Evolutionary conservation across 139 green algal species (phyloP).

Genomic region (Trebouxia sp.): DNA sequence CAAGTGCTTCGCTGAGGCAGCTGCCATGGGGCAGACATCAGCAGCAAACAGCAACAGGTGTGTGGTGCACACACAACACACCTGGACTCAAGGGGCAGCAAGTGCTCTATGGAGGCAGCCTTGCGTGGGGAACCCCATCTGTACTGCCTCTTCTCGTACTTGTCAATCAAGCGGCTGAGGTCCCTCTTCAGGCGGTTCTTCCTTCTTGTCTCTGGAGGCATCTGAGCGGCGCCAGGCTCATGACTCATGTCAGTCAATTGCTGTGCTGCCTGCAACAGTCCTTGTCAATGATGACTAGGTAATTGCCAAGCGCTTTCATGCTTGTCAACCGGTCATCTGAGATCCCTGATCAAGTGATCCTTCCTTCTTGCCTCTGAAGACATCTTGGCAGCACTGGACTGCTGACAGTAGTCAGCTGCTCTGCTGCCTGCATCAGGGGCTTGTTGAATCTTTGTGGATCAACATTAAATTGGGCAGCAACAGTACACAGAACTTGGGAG

Average conservation of each 20-base stretch:
- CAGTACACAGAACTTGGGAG: no score
- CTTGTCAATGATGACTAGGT: neutral
- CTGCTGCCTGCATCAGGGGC: no score
- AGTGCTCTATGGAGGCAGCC: neutral
- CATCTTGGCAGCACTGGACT: no score
- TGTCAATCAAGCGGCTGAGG: conserved; percentile 31
- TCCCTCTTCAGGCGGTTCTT: conserved; percentile 27
- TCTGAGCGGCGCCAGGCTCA: neutral
- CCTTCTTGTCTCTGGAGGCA: neutral
- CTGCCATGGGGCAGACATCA: neutral
- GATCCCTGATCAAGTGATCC: no score
- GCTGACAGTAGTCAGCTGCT: no score
- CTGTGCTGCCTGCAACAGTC: neutral
- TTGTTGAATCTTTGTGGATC: no score
- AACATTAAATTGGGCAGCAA: no score
- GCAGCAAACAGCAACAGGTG: no score
- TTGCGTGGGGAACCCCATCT: neutral
- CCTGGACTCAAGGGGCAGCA: neutral
- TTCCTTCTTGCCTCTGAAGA: no score
- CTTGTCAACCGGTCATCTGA: no score
- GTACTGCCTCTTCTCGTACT: conserved; percentile 36
- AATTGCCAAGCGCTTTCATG: no score
- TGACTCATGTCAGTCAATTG: neutral
- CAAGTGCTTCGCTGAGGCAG: neutral
- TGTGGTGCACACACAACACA: no score